phyloP scores from a whole-genome alignment of 768 basidiomycete genomes.

The Suillus sp. region DNA sequence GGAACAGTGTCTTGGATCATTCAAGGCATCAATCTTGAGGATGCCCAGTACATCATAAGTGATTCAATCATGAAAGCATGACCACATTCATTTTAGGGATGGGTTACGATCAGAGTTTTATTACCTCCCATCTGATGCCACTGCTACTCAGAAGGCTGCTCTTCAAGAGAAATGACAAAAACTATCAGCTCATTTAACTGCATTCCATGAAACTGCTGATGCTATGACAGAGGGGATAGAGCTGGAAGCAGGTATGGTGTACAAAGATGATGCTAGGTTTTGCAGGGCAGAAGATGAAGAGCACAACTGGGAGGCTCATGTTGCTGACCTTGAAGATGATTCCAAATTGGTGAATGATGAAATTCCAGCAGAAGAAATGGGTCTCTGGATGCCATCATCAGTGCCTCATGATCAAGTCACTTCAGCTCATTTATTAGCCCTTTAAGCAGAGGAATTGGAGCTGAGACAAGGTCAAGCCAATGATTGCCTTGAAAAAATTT shows the following conservation, averaged over 20 bases:
- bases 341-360: neutral
- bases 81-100: slow-evolving; percentile 5
- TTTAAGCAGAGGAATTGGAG: slow-evolving; percentile 12
- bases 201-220: slow-evolving; percentile 9
- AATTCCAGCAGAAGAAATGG: slow-evolving; percentile 7
- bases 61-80: neutral
- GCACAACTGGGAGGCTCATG: neutral
- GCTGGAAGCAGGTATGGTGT: neutral
- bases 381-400: slow-evolving; percentile 14
- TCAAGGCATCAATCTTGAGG: slow-evolving; percentile 10
- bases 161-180: slow-evolving; percentile 5
- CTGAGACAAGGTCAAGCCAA: slow-evolving; percentile 12
- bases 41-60: slow-evolving; percentile 8
- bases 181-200: neutral
- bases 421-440: neutral
- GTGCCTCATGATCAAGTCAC: neutral
- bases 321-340: neutral
- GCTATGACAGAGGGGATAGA: slow-evolving; percentile 3
- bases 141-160: neutral
- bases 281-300: neutral
- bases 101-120: slow-evolving; percentile 1
- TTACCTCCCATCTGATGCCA: slow-evolving; percentile 6
- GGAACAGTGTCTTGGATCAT: slow-evolving; percentile 12
- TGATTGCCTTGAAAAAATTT: slow-evolving; percentile 12
- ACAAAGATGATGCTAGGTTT: neutral